These are phyloP conservation scores for Schwanniomyces pseudopolymorphus DNA, from an alignment of 805 yeast species.

Conservation along the genomic window DNA sequence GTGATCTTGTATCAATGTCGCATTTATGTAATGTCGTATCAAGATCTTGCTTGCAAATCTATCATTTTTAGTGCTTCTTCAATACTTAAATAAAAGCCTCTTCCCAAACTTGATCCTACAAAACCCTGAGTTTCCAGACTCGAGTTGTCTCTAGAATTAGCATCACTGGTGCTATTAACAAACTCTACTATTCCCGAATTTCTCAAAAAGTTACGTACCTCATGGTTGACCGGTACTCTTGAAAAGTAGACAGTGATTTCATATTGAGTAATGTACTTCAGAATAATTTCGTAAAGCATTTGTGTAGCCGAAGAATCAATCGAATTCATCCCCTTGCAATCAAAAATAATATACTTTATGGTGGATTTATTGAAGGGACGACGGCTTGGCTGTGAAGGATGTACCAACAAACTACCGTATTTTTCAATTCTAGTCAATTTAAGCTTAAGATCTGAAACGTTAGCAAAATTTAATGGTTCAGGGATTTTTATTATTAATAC, in stretches of 20 bases:
- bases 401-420: constrained; percentile 71
- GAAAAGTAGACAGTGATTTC: constrained; percentile 59
- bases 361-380: constrained; percentile 37
- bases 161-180: constrained; percentile 15
- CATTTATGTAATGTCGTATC: background rate
- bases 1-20: background rate
- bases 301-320: constrained; percentile 82
- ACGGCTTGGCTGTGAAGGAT: constrained; percentile 68
- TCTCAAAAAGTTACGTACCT: constrained; percentile 49
- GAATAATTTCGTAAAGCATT: constrained; percentile 60
- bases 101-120: constrained; percentile 14
- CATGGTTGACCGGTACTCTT: constrained; percentile 50
- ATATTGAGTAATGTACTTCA: constrained; percentile 48
- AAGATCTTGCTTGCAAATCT: constrained; percentile 16
- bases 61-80: constrained; percentile 55
- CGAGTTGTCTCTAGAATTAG: background rate
- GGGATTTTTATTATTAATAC: constrained; percentile 79
- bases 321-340: constrained; percentile 76
- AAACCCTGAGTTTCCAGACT: background rate
- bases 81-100: constrained; percentile 47
- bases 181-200: constrained; percentile 52
- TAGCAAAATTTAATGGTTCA: constrained; percentile 87
- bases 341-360: constrained; percentile 64
- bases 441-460: constrained; percentile 71
- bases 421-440: constrained; percentile 68